These are phyloP conservation scores for Apocynum venetum DNA, from an alignment of 257 asterid species.

Conservation along the genomic window DNA sequence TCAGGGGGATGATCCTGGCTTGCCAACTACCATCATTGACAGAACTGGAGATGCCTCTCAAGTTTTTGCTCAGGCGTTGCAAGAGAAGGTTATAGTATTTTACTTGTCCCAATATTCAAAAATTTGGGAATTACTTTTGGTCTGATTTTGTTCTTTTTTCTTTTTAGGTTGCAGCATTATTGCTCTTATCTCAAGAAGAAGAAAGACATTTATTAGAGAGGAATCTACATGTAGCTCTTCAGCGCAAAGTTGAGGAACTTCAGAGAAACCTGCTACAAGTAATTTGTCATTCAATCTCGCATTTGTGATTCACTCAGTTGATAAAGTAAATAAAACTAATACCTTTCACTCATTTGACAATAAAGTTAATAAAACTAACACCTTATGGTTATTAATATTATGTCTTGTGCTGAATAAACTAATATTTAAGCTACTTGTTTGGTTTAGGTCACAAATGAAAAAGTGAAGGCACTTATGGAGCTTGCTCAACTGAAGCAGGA, in stretches of 20 bases:
- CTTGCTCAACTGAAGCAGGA: slow-evolving; percentile 89
- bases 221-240: slow-evolving; percentile 71
- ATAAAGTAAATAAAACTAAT: not conserved
- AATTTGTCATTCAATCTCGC: not conserved
- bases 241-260: slow-evolving; percentile 76
- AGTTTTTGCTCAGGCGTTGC: slow-evolving; percentile 76
- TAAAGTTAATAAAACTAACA: not conserved
- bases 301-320: not conserved
- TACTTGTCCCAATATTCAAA: slow-evolving; percentile 16
- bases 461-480: slow-evolving; percentile 92
- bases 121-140: slow-evolving; percentile 10
- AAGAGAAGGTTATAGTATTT: slow-evolving; percentile 67
- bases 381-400: not conserved
- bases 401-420: slow-evolving; percentile 5
- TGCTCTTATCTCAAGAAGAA: slow-evolving; percentile 91
- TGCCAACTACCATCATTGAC: slow-evolving; percentile 27
- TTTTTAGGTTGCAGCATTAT: slow-evolving; percentile 64
- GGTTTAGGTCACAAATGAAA: slow-evolving; percentile 87
- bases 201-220: slow-evolving; percentile 83
- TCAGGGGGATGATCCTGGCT: slow-evolving; percentile 41
- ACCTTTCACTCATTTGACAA: not conserved
- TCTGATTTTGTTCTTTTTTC: slow-evolving; percentile 9
- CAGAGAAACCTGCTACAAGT: slow-evolving; percentile 86
- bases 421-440: slow-evolving; percentile 12
- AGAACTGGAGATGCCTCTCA: slow-evolving; percentile 51